Base-by-base conservation (phyloP, 805 yeast species). In the Saccharomyces mikatae region DNA sequence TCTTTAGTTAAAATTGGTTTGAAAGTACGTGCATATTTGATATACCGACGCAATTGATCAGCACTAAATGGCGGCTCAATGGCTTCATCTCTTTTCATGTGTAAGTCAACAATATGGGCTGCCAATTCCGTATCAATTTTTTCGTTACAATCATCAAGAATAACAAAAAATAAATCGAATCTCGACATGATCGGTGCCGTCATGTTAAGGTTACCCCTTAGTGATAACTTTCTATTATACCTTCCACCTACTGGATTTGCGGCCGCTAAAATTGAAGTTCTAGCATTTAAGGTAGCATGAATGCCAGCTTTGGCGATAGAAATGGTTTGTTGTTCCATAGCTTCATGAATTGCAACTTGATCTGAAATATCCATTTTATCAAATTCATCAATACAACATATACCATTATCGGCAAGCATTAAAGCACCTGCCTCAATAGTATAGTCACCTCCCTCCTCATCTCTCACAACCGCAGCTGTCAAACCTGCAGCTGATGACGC, bases 271-370 rank as follows among this genome's bases (percentile, higher is more conserved):
- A 94, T 94, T 0, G 97, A 89, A 0, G 99, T 89, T 66, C 99
- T 80, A 1, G 99, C 99, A 70, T 94, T 94, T 64, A 94, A 76
- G 0, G 99, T 94, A 1, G 99, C 98, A 67, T 94, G 97, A 59
- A 94, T 94, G 66, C 99, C 99, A 0, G 99, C 99, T 70, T 94
- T 94, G 10, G 99, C 97, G 65, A 94, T 94, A 14, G 97, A 91
- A 61, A 94, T 94, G 0, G 99, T 94, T 72, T 94, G 99, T 74
- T 94, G 99, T 78, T 94, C 99, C 99, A 94, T 94, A 26, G 98
- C 99, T 75, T 94, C 99, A 74, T 94, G 99, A 74, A 94, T 92
- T 2, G 98, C 98, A 53, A 94, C 98, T 73, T 94, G 98, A 72
- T 94, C 98, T 1, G 84, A 73, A 47, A 91, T 71, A 71, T 92